phyloP scores from a whole-genome alignment of 371 early-diverging fungal genomes.

The Lichtheimia corymbifera region DNA sequence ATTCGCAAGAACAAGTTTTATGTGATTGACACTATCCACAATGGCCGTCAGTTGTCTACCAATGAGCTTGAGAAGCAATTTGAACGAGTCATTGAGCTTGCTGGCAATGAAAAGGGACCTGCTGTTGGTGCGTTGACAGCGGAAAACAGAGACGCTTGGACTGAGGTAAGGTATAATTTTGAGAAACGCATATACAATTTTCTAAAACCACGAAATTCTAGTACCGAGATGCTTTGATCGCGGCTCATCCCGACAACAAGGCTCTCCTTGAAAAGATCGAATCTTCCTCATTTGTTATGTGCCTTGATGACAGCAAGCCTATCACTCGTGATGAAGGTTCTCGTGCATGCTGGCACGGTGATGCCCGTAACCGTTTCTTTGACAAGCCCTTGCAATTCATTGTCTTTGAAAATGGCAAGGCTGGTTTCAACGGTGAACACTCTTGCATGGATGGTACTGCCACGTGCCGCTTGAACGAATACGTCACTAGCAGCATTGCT shows the following conservation, averaged over 20 bases:
- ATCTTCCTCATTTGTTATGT: slow-evolving; percentile 80
- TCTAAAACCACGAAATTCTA: slow-evolving; percentile 9
- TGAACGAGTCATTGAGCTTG: slow-evolving; percentile 71
- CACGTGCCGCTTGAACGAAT: slow-evolving; percentile 79
- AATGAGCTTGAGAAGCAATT: slow-evolving; percentile 83
- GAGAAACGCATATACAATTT: slow-evolving; percentile 1
- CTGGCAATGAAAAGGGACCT: slow-evolving; percentile 71
- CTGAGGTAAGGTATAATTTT: slow-evolving; percentile 61
- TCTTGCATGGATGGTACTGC: slow-evolving; percentile 97
- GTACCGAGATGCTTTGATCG: slow-evolving; percentile 63
- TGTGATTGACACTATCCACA: slow-evolving; percentile 69
- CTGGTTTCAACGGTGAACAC: slow-evolving; percentile 96
- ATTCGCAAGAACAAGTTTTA: slow-evolving; percentile 92
- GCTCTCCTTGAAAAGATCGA: slow-evolving; percentile 80
- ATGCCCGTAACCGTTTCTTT: slow-evolving; percentile 92
- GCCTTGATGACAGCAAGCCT: slow-evolving; percentile 85
- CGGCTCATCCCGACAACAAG: slow-evolving; percentile 70
- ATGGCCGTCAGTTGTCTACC: slow-evolving; percentile 81
- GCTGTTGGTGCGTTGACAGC: slow-evolving; percentile 89
- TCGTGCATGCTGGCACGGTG: slow-evolving; percentile 89
- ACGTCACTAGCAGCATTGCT: slow-evolving; percentile 43
- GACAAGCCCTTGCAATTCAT: slow-evolving; percentile 94
- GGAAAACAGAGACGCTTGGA: slow-evolving; percentile 93
- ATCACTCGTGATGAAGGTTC: slow-evolving; percentile 81
- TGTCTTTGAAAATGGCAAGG: slow-evolving; percentile 94